phyloP scores from a whole-genome alignment of 2,329 filamentous ascomycete genomes.

The Aciculosporium take region DNA sequence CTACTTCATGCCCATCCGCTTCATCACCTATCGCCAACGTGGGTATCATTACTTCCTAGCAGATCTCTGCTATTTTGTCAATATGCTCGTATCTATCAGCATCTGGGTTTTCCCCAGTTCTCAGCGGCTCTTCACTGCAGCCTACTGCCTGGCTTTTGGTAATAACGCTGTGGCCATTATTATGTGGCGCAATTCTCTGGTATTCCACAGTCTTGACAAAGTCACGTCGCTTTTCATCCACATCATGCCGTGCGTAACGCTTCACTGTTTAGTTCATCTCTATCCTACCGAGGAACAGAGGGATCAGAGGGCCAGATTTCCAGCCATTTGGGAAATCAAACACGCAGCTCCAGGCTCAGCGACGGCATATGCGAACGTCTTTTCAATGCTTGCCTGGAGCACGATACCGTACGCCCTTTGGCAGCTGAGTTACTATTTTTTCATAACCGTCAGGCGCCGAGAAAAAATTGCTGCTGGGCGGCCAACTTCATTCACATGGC shows the following conservation, averaged over 20 bases:
- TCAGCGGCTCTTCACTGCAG: slow-evolving; percentile 80
- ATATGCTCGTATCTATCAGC: slow-evolving; percentile 65
- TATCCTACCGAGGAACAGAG: slow-evolving; percentile 50
- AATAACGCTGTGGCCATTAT: slow-evolving; percentile 97
- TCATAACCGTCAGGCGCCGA: slow-evolving; percentile 87
- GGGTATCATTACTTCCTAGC: slow-evolving; percentile 96
- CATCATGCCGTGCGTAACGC: slow-evolving; percentile 91
- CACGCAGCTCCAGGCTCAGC: slow-evolving; percentile 52
- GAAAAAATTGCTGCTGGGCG: slow-evolving; percentile 93
- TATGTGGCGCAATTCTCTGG: slow-evolving; percentile 97
- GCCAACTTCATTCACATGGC: slow-evolving; percentile 94
- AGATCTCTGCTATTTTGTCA: slow-evolving; percentile 97
- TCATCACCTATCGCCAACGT: slow-evolving; percentile 76
- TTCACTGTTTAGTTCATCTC: slow-evolving; percentile 86
- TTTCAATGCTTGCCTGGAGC: slow-evolving; percentile 87
- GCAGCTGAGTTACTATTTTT: slow-evolving; percentile 85
- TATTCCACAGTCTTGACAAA: slow-evolving; percentile 98
- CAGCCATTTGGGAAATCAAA: slow-evolving; percentile 74
- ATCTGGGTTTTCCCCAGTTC: slow-evolving; percentile 86
- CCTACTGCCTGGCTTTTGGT: slow-evolving; percentile 84
- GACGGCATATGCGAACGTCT: slow-evolving; percentile 61
- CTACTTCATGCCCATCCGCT: slow-evolving; percentile 96
- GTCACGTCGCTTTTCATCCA: slow-evolving; percentile 98
- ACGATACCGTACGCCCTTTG: slow-evolving; percentile 84
- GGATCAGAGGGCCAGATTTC: slow-evolving; percentile 56